Evolutionary conservation across 805 yeast species (phyloP), one percentile per base, ranked within the genome.

Genomic region (Candida vartiovaarae): DNA sequence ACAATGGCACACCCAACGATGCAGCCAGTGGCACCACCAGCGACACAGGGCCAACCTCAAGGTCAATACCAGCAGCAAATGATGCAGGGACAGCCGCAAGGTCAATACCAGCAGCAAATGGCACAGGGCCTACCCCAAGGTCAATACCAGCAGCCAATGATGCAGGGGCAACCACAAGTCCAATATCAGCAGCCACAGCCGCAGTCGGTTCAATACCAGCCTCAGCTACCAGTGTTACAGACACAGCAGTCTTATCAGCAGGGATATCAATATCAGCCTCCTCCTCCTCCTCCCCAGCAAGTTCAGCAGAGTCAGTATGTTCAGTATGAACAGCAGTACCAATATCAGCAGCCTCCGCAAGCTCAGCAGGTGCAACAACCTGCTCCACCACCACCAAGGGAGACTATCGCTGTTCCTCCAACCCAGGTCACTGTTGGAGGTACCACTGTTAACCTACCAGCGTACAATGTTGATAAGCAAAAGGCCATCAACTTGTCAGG

Each of bases 391-490:
- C 43, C 34, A 36, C 39, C 38, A 27, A 4, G 45, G 8, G 46
- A 48, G 30, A 43, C 46, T 1, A 45, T 46, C 29, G 27, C 41
- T 2, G 40, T 48, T 1, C 54, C 54, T 4, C 43, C 50, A 3
- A 32, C 52, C n/a, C 44, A 43, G 38, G 42, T 50, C 25, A 34
- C 34, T 8, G 34, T 50, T 7, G 47, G 45, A 23, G 45, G 49
- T 8, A 39, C 48, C 3, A 40, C 40, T 1, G 40, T 50, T 25
- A 46, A 50, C 20, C 32, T 50, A 3, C 52, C 54, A 5, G 36
- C 52, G 4, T 43, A 44, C 40, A 42, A 40, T 11, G 49, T 50
- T 24, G 48, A 48, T 30, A 50, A 46, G 37, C 43, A 50, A 31
- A 42, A 47, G 38, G 51, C 53, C 2, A 31, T 41, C 28, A 50